Evolutionary conservation across 257 asterid species (phyloP).

Genomic region (Echites panduratus): DNA sequence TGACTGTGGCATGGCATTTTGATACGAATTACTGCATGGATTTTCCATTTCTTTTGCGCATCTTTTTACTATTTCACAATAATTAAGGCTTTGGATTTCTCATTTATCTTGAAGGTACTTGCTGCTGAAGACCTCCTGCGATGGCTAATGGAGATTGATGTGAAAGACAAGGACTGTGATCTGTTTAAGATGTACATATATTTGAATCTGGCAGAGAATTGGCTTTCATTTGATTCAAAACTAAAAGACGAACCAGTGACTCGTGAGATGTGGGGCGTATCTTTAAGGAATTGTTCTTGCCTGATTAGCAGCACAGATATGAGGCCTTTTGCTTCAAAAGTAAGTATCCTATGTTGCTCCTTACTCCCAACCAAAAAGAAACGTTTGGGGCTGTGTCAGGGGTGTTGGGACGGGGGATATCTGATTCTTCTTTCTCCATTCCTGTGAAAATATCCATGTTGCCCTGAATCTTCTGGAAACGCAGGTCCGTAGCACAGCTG

Average conservation of each 20-base stretch:
- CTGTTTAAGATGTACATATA: slow-evolving; percentile 60
- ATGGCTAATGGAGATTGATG: slow-evolving; percentile 48
- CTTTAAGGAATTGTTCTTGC: slow-evolving; percentile 67
- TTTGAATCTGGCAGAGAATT: slow-evolving; percentile 68
- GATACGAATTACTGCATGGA: neutral
- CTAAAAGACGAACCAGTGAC: slow-evolving; percentile 40
- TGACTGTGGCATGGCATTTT: neutral
- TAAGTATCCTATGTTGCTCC: slow-evolving; percentile 21
- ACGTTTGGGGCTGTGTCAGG: no score
- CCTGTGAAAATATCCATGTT: neutral
- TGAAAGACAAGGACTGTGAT: slow-evolving; percentile 71
- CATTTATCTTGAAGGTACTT: slow-evolving; percentile 33
- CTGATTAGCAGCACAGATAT: slow-evolving; percentile 69
- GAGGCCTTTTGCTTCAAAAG: slow-evolving; percentile 83
- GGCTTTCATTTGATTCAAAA: slow-evolving; percentile 46
- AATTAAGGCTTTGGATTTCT: neutral
- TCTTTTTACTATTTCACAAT: neutral
- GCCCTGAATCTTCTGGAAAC: neutral
- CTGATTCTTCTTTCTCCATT: neutral
- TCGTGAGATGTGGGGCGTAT: slow-evolving; percentile 52
- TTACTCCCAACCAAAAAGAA: neutral
- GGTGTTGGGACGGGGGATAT: no score
- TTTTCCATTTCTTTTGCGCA: neutral
- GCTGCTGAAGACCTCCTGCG: slow-evolving; percentile 54
- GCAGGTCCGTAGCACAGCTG: slow-evolving; percentile 93